phyloP scores from a whole-genome alignment of 2,329 filamentous ascomycete genomes.

The Aspergillus glaucus region DNA sequence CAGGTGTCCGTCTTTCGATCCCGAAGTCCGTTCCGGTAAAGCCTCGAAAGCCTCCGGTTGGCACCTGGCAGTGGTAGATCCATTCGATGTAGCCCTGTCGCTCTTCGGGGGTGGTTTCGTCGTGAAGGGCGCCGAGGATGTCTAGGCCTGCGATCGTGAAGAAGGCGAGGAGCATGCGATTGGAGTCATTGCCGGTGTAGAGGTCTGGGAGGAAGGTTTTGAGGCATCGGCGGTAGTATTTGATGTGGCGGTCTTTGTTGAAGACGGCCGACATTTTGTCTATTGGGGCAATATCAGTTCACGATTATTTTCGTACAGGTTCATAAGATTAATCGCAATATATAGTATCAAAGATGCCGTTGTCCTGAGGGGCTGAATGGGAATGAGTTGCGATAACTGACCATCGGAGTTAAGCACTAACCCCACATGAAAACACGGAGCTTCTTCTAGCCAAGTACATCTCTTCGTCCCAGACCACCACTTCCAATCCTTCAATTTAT shows the following conservation, averaged over 20 bases:
- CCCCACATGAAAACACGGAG: background rate
- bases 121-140: conserved; percentile 61
- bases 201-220: conserved; percentile 70
- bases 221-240: conserved; percentile 88
- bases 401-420: background rate
- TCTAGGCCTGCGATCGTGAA: conserved; percentile 85
- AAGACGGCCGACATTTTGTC: conserved; percentile 13
- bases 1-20: conserved; percentile 40
- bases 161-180: conserved; percentile 80
- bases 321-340: background rate
- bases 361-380: background rate
- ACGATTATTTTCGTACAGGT: conserved; percentile 14
- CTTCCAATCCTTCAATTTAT: background rate
- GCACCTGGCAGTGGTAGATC: conserved; percentile 82
- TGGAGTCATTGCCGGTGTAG: conserved; percentile 86
- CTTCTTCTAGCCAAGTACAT: no score
- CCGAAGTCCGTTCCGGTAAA: conserved; percentile 63
- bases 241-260: conserved; percentile 62
- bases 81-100: conserved; percentile 58
- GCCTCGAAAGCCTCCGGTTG: conserved; percentile 80
- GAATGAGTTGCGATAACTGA: background rate
- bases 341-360: background rate
- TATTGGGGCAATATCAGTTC: background rate
- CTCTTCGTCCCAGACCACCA: no score
- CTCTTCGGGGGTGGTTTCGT: conserved; percentile 49